phyloP scores from a whole-genome alignment of 768 basidiomycete species.

The Paxillus ammoniavirescens region DNA sequence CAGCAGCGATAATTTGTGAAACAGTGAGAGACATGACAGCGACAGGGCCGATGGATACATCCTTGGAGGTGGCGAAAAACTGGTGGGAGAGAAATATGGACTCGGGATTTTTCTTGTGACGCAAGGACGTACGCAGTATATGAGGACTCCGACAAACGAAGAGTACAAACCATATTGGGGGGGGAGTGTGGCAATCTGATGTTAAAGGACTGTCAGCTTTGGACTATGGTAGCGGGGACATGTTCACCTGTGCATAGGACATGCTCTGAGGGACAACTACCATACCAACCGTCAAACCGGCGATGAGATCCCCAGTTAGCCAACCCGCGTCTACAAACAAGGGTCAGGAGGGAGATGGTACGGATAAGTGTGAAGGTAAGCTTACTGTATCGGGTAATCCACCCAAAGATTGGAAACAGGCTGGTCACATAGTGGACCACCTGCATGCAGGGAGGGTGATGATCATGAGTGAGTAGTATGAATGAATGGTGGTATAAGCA shows the following conservation, averaged over 20 bases:
- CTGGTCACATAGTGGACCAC: constrained; percentile 58
- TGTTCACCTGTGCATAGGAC: constrained; percentile 75
- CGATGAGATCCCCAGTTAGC: constrained; percentile 84
- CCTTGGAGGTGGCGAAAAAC: constrained; percentile 97
- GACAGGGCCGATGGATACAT: constrained; percentile 99
- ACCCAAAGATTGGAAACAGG: constrained; percentile 82
- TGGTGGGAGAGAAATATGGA: constrained; percentile 25
- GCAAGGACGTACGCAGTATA: constrained; percentile 67
- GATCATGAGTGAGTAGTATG: constrained; percentile 1
- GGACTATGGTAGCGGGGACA: background rate
- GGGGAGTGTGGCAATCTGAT: constrained; percentile 78
- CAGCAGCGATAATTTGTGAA: constrained; percentile 72
- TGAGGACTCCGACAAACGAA: constrained; percentile 82
- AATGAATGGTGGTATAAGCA: constrained; percentile 5
- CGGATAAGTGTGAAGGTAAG: constrained; percentile 8
- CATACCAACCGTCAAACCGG: constrained; percentile 91
- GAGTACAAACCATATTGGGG: constrained; percentile 93
- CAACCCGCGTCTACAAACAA: constrained; percentile 60
- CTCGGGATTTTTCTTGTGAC: background rate
- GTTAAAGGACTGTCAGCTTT: background rate
- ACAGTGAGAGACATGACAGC: constrained; percentile 96
- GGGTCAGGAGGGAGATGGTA: background rate
- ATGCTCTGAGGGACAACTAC: constrained; percentile 94
- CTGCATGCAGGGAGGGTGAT: constrained; percentile 34
- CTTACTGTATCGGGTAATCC: constrained; percentile 87